phyloP scores from a whole-genome alignment of 169 alveolate species.

The Hepatocystis sp. region DNA sequence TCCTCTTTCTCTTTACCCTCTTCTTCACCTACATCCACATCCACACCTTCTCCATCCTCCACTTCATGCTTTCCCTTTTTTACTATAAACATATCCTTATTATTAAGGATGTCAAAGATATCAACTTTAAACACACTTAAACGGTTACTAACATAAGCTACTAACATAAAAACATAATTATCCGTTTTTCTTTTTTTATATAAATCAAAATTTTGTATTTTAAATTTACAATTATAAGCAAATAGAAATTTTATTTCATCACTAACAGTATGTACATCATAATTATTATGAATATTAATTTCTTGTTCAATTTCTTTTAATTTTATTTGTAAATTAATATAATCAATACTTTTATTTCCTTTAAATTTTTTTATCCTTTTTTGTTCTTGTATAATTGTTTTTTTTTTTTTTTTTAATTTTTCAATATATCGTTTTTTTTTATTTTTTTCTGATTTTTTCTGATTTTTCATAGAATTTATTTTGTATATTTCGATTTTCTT shows the following conservation, averaged over 20 bases:
- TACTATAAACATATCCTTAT: slow-evolving; percentile 53
- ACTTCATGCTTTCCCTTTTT: slow-evolving; percentile 24
- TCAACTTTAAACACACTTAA: slow-evolving; percentile 76
- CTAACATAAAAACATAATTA: slow-evolving; percentile 16
- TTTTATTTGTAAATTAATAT: slow-evolving; percentile 6
- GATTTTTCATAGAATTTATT: slow-evolving; percentile 71
- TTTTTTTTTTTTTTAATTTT: slow-evolving; percentile 67
- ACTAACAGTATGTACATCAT: slow-evolving; percentile 62
- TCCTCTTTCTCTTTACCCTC: slow-evolving; percentile 9
- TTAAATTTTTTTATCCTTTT: slow-evolving; percentile 49
- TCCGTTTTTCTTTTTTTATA: slow-evolving; percentile 45
- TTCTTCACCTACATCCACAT: slow-evolving; percentile 8
- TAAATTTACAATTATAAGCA: slow-evolving; percentile 53
- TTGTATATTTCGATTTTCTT: slow-evolving; percentile 65
- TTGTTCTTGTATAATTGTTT: slow-evolving; percentile 18
- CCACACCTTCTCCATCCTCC: slow-evolving; percentile 17
- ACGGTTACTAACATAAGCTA: slow-evolving; percentile 48
- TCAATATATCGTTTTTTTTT: slow-evolving; percentile 68
- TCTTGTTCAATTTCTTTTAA: slow-evolving; percentile 35
- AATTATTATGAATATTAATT: slow-evolving; percentile 21
- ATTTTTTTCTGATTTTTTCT: slow-evolving; percentile 70
- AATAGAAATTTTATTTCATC: slow-evolving; percentile 72
- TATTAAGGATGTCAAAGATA: slow-evolving; percentile 75
- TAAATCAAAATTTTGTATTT: slow-evolving; percentile 50
- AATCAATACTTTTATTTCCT: slow-evolving; percentile 46